These are phyloP conservation scores for Xylaria acuta DNA, from an alignment of 495 filamentous ascomycete genomes.

Conservation along the genomic window DNA sequence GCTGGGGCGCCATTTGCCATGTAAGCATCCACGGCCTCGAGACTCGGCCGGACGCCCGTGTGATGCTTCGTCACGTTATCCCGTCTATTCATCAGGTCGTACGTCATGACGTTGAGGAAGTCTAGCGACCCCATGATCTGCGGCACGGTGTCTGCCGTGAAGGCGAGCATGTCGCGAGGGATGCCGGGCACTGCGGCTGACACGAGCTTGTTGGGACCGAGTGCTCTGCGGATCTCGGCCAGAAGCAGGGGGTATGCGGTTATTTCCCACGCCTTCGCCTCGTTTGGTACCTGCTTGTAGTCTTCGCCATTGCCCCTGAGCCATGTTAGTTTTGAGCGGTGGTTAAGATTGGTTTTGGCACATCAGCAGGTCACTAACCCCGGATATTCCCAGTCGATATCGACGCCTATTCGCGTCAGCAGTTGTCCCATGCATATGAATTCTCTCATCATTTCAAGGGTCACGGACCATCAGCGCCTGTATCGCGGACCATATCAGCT, in stretches of 20 bases:
- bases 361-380: constrained; percentile 47
- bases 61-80: constrained; percentile 72
- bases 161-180: constrained; percentile 73
- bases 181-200: constrained; percentile 77
- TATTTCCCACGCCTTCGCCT: constrained; percentile 65
- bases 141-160: constrained; percentile 66
- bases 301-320: constrained; percentile 74
- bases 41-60: constrained; percentile 62
- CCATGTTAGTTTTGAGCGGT: constrained; percentile 4
- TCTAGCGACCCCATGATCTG: constrained; percentile 69
- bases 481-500: constrained; percentile 64
- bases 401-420: constrained; percentile 49
- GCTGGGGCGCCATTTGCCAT: constrained; percentile 60
- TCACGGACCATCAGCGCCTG: constrained; percentile 64
- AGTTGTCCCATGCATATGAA: background rate
- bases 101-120: constrained; percentile 81
- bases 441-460: background rate
- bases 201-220: constrained; percentile 66
- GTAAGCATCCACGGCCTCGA: constrained; percentile 66
- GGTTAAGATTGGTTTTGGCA: background rate
- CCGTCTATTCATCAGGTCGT: constrained; percentile 80
- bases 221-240: constrained; percentile 60
- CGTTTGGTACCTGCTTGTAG: constrained; percentile 73
- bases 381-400: constrained; percentile 85
- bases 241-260: constrained; percentile 69